Base-by-base conservation (phyloP, 2,329 filamentous ascomycete species). In the Exophiala sp. region DNA sequence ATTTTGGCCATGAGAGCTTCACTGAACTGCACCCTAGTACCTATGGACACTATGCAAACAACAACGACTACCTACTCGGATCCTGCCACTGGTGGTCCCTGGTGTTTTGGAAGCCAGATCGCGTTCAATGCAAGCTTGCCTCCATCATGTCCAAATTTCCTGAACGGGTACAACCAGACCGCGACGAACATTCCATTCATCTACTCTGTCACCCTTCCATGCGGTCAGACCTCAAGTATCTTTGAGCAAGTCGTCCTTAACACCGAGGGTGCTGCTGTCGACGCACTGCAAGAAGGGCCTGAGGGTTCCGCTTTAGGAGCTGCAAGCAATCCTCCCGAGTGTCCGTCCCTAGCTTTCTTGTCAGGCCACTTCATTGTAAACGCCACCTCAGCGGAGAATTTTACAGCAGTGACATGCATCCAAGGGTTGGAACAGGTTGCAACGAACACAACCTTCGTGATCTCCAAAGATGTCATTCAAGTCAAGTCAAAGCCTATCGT, bases 321-420 rank as follows among this genome's bases (percentile, higher is more conserved):
- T 11, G 39, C 39, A 6, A 44, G 40, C 24, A 58, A 60, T 48
- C 55, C 51, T 4, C 47, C 43, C 3, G 57, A 44, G 11, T 60
- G 57, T 36, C 57, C 57, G 10, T 57, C 54, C n/a, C 33, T 58
- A 16, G 57, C 55, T 7, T 47, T 60, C 20, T 46, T 54, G 7
- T 60, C 43, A 5, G 57, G 54, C 12, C 46, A 52, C 36, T n/a
- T 57, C 21, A 29, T 38, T 35, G 20, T 20, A 20, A 46, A 42
- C 18, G 32, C 18, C 18, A 21, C 42, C 20, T 44, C 42, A 12
- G 33, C 24, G n/a, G 36, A 29, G 8, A 24, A 44, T 40, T 35
- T 50, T n/a, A 50, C 50, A 2, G 44, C 50, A 8, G 14, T 58
- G 21, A 42, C 51, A 1, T 60, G 57, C 45, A 45, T 41, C 39